phyloP scores from a whole-genome alignment of 495 filamentous ascomycete genomes.

The Hamigera avellanea region DNA sequence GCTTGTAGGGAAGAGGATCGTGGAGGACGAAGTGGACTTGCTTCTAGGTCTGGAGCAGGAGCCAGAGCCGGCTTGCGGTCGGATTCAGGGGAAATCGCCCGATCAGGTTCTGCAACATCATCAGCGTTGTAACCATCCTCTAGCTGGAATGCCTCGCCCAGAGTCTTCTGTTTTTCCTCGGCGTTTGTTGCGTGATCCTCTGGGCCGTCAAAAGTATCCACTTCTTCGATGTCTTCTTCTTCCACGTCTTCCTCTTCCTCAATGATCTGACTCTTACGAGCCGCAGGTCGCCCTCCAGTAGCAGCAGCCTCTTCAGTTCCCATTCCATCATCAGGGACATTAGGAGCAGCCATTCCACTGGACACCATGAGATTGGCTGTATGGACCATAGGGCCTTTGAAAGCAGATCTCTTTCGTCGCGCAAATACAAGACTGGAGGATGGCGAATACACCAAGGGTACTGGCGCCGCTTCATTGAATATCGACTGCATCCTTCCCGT shows the following conservation, averaged over 20 bases:
- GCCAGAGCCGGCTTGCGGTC: conserved; percentile 18
- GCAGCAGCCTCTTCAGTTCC: conserved; percentile 39
- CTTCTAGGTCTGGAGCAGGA: conserved; percentile 23
- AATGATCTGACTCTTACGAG: conserved; percentile 50
- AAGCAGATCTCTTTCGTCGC: conserved; percentile 75
- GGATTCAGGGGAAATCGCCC: conserved; percentile 10
- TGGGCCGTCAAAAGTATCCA: conserved; percentile 52
- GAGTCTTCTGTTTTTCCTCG: conserved; percentile 28
- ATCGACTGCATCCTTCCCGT: conserved; percentile 18
- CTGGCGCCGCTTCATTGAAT: conserved; percentile 28
- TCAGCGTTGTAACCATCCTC: conserved; percentile 5
- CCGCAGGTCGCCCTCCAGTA: conserved; percentile 48
- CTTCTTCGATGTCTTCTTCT: conserved; percentile 59
- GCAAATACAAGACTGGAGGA: conserved; percentile 72
- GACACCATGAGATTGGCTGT: conserved; percentile 36
- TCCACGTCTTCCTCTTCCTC: conserved; percentile 83
- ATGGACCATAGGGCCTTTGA: conserved; percentile 73
- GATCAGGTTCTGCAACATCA: conserved; percentile 5
- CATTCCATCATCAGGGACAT: conserved; percentile 23
- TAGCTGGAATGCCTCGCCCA: conserved; percentile 10
- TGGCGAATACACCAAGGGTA: conserved; percentile 33
- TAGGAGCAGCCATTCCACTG: conserved; percentile 22
- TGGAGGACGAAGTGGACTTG: conserved; percentile 21
- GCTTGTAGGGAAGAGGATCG: conserved; percentile 27
- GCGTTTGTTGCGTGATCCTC: conserved; percentile 43